Evolutionary conservation across 345 rosid species (phyloP).

Genomic region (Populus euphratica): DNA sequence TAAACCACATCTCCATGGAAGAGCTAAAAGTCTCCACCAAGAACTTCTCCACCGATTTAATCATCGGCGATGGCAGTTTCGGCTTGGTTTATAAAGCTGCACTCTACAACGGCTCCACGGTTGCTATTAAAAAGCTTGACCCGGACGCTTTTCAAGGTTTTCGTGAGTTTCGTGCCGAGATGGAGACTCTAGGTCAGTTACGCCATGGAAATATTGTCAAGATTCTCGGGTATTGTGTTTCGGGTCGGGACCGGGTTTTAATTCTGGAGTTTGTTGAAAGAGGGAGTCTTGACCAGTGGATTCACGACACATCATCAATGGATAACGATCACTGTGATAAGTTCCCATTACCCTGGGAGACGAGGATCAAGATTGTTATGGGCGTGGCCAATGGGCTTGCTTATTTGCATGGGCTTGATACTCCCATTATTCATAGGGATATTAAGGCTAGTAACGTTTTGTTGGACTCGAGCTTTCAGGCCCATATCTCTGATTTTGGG

Average conservation of each 20-base stretch:
- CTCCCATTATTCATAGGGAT: slow-evolving; percentile 79
- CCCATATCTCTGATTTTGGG: slow-evolving; percentile 85
- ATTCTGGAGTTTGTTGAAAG: slow-evolving; percentile 73
- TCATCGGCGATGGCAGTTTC: slow-evolving; percentile 91
- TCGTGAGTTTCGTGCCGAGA: slow-evolving; percentile 81
- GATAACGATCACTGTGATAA: background rate
- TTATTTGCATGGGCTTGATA: slow-evolving; percentile 58
- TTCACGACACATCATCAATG: slow-evolving; percentile 42
- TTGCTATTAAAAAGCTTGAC: slow-evolving; percentile 78
- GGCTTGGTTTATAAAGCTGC: slow-evolving; percentile 72
- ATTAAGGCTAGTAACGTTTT: slow-evolving; percentile 81
- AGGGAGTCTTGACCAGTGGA: slow-evolving; percentile 78
- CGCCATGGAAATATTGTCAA: slow-evolving; percentile 64
- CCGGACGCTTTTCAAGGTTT: slow-evolving; percentile 82
- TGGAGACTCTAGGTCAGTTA: slow-evolving; percentile 70
- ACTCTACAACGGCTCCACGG: slow-evolving; percentile 51
- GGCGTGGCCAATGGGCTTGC: slow-evolving; percentile 71
- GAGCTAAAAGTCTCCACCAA: slow-evolving; percentile 59
- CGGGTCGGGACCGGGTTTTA: slow-evolving; percentile 60
- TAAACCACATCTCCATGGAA: slow-evolving; percentile 56
- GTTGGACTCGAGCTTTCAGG: slow-evolving; percentile 50
- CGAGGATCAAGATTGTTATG: slow-evolving; percentile 39
- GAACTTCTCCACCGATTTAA: slow-evolving; percentile 59
- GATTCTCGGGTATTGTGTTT: slow-evolving; percentile 71
- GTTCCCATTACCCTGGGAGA: slow-evolving; percentile 51